A percentile compares a stretch with the other conserved stretches of the same genome.
phyloP scores from a whole-genome alignment of 306 rosid genomes.

The Gynostemma pentaphyllum region DNA sequence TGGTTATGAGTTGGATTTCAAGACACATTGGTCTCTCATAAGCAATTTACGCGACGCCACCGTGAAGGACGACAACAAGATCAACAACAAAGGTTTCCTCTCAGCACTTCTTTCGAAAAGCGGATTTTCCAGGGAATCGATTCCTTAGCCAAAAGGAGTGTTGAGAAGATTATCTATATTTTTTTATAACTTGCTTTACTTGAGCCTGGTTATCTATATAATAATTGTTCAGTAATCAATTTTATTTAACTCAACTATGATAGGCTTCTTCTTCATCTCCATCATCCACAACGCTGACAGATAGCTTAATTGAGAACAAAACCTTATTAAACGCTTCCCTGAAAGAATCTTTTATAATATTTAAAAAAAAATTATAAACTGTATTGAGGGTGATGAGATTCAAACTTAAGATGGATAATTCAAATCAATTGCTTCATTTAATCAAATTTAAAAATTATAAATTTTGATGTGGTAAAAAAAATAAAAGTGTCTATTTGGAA shows the following conservation, averaged over 20 bases:
- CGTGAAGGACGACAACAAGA: conserved; percentile 23
- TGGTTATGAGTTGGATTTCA: conserved; percentile 79
- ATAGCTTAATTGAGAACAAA: too few relatives aligned
- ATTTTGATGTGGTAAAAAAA: too few relatives aligned
- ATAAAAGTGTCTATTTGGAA: too few relatives aligned
- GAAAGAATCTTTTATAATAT: too few relatives aligned
- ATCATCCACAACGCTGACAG: neutral
- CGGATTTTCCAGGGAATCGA: conserved; percentile 36
- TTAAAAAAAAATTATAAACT: too few relatives aligned
- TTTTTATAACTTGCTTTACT: neutral
- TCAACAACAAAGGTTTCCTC: conserved; percentile 48
- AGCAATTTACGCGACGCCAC: conserved; percentile 43
- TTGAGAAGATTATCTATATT: neutral
- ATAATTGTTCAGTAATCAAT: neutral
- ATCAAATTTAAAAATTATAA: too few relatives aligned
- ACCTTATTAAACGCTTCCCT: too few relatives aligned
- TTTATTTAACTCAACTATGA: neutral
- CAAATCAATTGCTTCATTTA: too few relatives aligned
- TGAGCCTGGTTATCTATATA: neutral
- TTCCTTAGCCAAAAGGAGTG: neutral
- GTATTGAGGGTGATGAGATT: too few relatives aligned
- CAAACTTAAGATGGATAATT: too few relatives aligned
- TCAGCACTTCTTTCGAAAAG: conserved; percentile 63
- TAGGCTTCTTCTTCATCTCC: neutral
- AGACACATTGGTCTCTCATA: conserved; percentile 84